A percentile compares a stretch with the other conserved stretches of the same genome.
Conservation (phyloP, 352 stramenopile species). For the Phytopythium helicoides region DNA sequence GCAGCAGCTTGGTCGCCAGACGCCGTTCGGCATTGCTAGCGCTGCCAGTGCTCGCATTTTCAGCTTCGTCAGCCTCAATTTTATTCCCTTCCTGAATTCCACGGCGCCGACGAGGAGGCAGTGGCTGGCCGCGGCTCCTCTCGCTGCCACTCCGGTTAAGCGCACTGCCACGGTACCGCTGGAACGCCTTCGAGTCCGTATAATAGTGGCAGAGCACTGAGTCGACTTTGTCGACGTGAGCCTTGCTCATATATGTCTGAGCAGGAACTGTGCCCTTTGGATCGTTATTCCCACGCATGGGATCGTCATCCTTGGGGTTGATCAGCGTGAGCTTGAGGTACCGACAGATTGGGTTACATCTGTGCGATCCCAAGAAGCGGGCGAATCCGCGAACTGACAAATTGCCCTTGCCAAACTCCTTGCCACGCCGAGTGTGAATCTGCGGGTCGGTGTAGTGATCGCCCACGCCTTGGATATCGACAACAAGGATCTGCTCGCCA, state of each 20-base stretch:
- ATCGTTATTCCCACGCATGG: conserved; percentile 13
- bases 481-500: conserved; percentile 89
- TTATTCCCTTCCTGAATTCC: too few species aligned
- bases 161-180: conserved; percentile 56
- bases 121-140: conserved; percentile 22
- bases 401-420: conserved; percentile 86
- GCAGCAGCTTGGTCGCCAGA: background rate
- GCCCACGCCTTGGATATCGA: conserved; percentile 94
- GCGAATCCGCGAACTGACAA: conserved; percentile 65
- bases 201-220: conserved; percentile 76
- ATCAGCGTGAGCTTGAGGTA: conserved; percentile 74
- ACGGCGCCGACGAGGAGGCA: conserved; percentile 1
- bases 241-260: conserved; percentile 70
- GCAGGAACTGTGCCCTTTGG: conserved; percentile 62
- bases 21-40: conserved; percentile 1
- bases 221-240: conserved; percentile 54
- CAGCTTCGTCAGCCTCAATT: background rate
- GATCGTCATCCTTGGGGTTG: conserved; percentile 54
- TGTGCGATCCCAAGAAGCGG: conserved; percentile 69
- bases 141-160: conserved; percentile 22
- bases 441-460: conserved; percentile 96
- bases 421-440: conserved; percentile 81
- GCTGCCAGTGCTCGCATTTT: conserved; percentile 14
- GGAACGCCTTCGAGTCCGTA: conserved; percentile 63
- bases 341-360: conserved; percentile 80